Percentiles rank a stretch among this genome's conserved stretches.
These are phyloP conservation scores for Fraxinus latifolia DNA, from an alignment of 305 asterid genomes.

Conservation along the genomic window DNA sequence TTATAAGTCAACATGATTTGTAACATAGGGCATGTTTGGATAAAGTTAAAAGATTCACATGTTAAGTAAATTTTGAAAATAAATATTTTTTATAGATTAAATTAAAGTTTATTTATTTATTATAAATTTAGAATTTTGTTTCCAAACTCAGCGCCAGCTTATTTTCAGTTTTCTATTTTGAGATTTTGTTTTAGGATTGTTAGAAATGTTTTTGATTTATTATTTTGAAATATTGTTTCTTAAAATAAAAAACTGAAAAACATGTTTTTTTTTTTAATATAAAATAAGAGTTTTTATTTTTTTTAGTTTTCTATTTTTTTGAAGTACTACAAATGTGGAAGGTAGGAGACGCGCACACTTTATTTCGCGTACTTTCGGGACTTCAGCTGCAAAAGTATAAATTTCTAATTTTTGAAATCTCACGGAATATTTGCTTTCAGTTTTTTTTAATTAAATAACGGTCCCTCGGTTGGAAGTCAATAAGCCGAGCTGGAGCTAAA, in stretches of 20 bases:
- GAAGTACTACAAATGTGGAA: neutral
- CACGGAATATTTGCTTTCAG: neutral
- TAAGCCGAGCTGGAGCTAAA: conserved; percentile 7
- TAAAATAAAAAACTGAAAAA: neutral
- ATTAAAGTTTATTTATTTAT: neutral
- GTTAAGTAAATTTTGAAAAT: neutral
- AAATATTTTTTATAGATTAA: neutral
- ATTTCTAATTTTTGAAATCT: neutral
- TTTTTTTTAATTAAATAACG: neutral
- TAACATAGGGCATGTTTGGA: neutral
- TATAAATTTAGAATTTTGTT: neutral
- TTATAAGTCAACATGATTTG: neutral
- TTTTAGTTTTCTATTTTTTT: neutral
- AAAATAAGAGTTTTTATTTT: neutral
- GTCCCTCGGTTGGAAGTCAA: neutral
- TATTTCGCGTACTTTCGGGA: neutral
- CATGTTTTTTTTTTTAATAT: neutral
- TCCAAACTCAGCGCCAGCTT: neutral
- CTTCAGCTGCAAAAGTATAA: neutral
- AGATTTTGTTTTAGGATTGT: neutral
- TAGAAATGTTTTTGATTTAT: neutral
- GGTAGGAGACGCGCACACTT: neutral
- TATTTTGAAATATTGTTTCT: neutral
- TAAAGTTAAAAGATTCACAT: neutral
- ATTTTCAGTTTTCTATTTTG: too few relatives aligned